These are phyloP conservation scores for Trametes maxima DNA, from an alignment of 768 basidiomycete genomes.

Conservation along the genomic window DNA sequence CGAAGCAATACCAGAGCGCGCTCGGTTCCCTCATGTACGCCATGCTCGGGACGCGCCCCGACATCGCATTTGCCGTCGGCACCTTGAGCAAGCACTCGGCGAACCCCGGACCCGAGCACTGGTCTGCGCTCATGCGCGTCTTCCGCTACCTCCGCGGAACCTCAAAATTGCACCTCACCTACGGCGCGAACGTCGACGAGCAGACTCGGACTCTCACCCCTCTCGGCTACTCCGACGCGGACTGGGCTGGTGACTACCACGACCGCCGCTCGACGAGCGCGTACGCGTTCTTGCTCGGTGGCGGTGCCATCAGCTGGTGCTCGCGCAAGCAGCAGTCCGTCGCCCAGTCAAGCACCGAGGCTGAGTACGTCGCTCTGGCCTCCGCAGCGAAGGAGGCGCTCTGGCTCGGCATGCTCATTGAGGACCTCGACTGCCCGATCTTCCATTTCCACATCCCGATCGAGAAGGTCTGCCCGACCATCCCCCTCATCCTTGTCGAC, in stretches of 20 bases:
- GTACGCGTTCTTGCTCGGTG: conserved; percentile 37
- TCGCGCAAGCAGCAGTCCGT: conserved; percentile 27
- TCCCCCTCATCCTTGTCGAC: conserved; percentile 8
- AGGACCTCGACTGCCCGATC: conserved; percentile 4
- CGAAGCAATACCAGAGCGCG: conserved; percentile 19
- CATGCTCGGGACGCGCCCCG: too few species aligned
- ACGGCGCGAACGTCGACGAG: too few species aligned
- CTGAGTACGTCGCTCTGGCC: too few species aligned
- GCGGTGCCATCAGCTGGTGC: conserved; percentile 36
- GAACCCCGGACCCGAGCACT: conserved; percentile 32
- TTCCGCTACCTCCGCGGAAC: conserved; percentile 40
- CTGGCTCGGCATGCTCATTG: conserved; percentile 25
- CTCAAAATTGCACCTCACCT: conserved; percentile 1
- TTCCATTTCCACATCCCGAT: background rate
- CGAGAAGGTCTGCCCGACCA: background rate
- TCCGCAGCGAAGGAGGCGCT: conserved; percentile 31
- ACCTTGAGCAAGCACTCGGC: conserved; percentile 35
- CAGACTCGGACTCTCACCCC: background rate
- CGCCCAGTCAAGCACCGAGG: conserved; percentile 38
- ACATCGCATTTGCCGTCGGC: conserved; percentile 36
- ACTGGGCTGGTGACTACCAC: conserved; percentile 34
- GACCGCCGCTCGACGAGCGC: conserved; percentile 39
- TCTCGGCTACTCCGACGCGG: conserved; percentile 33
- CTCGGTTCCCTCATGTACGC: conserved; percentile 31
- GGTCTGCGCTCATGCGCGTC: conserved; percentile 37